Base-by-base conservation (phyloP, 2,329 filamentous ascomycete genomes). In the Emmonsia crescens region DNA sequence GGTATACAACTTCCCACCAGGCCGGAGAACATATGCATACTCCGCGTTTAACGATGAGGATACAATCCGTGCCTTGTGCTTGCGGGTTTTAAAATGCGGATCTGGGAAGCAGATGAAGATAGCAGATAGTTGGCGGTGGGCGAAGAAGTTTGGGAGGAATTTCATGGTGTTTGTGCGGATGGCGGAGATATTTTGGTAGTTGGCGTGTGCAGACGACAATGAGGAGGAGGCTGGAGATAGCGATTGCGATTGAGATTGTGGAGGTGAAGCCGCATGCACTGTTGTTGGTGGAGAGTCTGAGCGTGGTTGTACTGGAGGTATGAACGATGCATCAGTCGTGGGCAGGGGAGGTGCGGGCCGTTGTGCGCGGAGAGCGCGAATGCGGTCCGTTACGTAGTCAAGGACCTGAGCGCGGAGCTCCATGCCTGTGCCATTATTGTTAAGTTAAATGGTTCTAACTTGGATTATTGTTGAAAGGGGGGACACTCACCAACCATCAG, bases 101-200 rank as follows among this genome's bases (percentile, higher is more conserved):
- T 99, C 94, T 0, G 94, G 94, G 73, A 99, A 99, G 79, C 94
- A 99, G 69, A 99, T 89, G 75, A 99, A 99, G 72, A 97, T 89
- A 72, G 95, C 95, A 65, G 82, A 84, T 16, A 99, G 84, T 73
- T 96, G 92, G 16, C 78, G 80, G 70, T 87, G 89, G 60, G 77
- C 79, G 80, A 99, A 97, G 80, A 96, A 96, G 73, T 99, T 97
- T 64, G 95, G 93, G n/a, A 99, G 80, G 75, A 97, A 99, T 74
- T 99, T 99, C 94, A 99, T 99, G 5, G 91, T 90, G 78, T 99
- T 99, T 66, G 90, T 89, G 64, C 94, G 87, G 56, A 99, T 80
- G 72, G 91, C 95, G 40, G 89, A 86, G 60, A 93, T 87, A 74
- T 99, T 99, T 71, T 95, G 88, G 74, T 91, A 97, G 55, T 78